Evolutionary conservation across 192 early-diverging fungal genomes (phyloP), one percentile per base, ranked within the genome.

Genomic region (Coemansia aciculifera): DNA sequence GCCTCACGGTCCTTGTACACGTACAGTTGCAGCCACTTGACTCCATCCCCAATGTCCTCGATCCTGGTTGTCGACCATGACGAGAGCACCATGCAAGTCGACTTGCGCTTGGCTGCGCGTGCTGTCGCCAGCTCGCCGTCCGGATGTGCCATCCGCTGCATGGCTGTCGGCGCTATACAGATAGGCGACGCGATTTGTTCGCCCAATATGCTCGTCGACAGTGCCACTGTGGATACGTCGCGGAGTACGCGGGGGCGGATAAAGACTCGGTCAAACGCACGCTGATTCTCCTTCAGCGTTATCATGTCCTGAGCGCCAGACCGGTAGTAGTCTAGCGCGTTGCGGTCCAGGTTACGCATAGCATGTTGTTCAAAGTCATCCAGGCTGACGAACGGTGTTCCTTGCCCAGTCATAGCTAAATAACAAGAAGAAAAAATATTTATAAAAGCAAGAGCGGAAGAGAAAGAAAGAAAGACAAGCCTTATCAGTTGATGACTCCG

Each of bases 151-250:
- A 92, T 83, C 31, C 87, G 79, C 65, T 90, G 89, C 79, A 95
- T 87, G 7, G 94, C 94, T 13, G 92, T 89, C 2, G 92, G 91
- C 0, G 92, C 84, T 60, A 94, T 91, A 64, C 91, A 91, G 65
- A 95, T 77, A 34, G 94, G 94, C 11, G 88, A 82, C 19, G 75
- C 63, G 36, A 87, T 68, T 12, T 66, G 68, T 10, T 76, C 68
- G 6, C 88, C 87, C 4, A 90, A 64, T n/a, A 93, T 56, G 17
- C 64, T 85, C 19, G 89, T 90, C 4, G 67, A 67, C 29, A 85
- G 88, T 48, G 87, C 72, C 2, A 94, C 67, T 23, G 78, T 46
- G 37, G 87, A 86, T 5, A 93, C 91, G 74, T 93, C 86, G 27
- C 87, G 85, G 63, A 94, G 78, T 12, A 93, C 84, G 36, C 92